Evolutionary conservation across 2,329 filamentous ascomycete species (phyloP).

Genomic region (Venturia nashicola): DNA sequence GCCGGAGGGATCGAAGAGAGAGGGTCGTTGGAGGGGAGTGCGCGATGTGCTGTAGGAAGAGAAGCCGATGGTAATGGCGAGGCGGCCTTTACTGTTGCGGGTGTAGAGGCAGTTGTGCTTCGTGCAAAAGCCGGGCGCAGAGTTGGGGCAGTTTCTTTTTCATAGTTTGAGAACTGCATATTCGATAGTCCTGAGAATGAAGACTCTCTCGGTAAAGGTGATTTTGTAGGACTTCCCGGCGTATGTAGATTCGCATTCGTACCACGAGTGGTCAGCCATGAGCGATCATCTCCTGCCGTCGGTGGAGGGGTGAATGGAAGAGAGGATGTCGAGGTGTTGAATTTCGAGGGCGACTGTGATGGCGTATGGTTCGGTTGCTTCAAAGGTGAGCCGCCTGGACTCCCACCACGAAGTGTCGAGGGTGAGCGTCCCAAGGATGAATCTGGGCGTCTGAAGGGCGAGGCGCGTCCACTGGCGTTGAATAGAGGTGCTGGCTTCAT

Average conservation of each 20-base stretch:
- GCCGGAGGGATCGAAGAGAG: conserved; percentile 65
- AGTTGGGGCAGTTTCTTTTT: background rate
- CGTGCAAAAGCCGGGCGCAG: conserved; percentile 1
- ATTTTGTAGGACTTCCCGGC: conserved; percentile 11
- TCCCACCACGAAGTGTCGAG: conserved; percentile 20
- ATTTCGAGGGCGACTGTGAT: conserved; percentile 14
- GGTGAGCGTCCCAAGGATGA: conserved; percentile 26
- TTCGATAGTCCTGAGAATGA: background rate
- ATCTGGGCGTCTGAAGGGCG: conserved; percentile 31
- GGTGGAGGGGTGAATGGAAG: background rate
- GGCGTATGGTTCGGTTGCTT: conserved; percentile 11
- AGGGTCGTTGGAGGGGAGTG: conserved; percentile 36
- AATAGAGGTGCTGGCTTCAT: conserved; percentile 29
- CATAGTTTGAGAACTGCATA: background rate
- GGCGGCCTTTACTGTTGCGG: conserved; percentile 4
- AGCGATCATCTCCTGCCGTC: conserved; percentile 6
- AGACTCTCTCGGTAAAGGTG: background rate
- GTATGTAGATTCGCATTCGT: background rate
- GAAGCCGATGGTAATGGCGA: conserved; percentile 9
- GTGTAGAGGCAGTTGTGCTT: conserved; percentile 2
- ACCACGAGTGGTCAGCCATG: conserved; percentile 7
- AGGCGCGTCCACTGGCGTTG: conserved; percentile 31
- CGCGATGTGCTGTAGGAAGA: conserved; percentile 14
- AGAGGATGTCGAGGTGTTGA: conserved; percentile 9
- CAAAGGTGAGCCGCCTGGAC: conserved; percentile 10